Evolutionary conservation across 2,329 filamentous ascomycete species (phyloP).

Genomic region (Trichoderma semiorbis): DNA sequence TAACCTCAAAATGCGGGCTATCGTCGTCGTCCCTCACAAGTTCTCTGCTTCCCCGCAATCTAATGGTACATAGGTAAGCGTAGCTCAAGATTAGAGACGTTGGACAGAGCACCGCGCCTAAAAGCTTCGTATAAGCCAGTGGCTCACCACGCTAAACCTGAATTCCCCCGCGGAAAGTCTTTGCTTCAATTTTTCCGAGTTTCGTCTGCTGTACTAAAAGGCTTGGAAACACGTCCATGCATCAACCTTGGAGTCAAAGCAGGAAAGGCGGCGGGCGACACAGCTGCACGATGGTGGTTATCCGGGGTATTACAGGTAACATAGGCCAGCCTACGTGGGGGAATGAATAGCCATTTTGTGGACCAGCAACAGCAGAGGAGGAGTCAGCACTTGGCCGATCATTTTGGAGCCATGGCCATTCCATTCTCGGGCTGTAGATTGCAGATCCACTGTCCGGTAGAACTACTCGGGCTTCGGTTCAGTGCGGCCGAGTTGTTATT

Average conservation of each 20-base stretch:
- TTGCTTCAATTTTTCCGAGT: neutral
- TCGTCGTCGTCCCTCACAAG: neutral
- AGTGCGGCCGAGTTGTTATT: neutral
- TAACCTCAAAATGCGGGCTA: slow-evolving; percentile 2
- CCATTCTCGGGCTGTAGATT: neutral
- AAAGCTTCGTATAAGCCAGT: neutral
- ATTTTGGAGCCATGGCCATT: neutral
- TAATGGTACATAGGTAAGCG: neutral
- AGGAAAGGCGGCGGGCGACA: neutral
- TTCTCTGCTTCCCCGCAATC: slow-evolving; percentile 2
- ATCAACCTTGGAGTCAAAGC: neutral
- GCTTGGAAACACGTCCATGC: neutral
- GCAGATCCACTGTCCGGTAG: neutral
- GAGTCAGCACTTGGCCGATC: neutral
- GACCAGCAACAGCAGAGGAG: neutral
- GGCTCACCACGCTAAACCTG: neutral
- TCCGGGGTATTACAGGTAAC: neutral
- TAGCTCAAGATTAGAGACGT: neutral
- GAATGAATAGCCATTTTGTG: neutral
- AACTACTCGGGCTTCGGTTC: neutral
- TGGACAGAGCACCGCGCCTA: neutral
- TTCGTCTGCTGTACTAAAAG: neutral
- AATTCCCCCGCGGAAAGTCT: neutral
- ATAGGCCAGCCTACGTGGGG: slow-evolving; percentile 11
- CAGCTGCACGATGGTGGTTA: neutral